Evolutionary conservation across 176 grass and related monocot genomes (phyloP), one percentile per base, ranked within the genome.

Genomic region (Eragrostis nindensis): DNA sequence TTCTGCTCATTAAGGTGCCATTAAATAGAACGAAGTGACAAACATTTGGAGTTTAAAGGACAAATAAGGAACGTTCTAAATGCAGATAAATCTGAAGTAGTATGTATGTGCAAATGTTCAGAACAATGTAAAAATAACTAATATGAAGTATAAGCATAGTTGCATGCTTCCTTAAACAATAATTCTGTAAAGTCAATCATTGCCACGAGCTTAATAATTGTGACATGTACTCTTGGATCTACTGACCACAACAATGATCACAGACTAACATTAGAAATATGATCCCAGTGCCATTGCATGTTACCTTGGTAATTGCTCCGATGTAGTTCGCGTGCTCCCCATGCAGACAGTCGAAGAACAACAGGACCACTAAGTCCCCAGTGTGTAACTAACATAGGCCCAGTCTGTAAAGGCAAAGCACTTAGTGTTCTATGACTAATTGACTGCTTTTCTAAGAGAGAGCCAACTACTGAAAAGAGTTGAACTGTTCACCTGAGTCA

Each of bases 331-430:
- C 88, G 81, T 30, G 96, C 95, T 89, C 87, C 92, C 95, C 95
- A 94, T 62, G 92, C 90, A 48, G 95, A 98, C 73, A 98, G 85
- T 5, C 90, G 85, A 62, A 98, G 95, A 82, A 98, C 89, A 21
- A 89, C 88, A 56, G 92, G 95, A 11, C 92, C 92, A 84, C 90
- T 98, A 77, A 98, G 86, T 8, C 95, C 95, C 92, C 95, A 98
- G 50, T 98, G 95, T 29, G 92, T 98, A 78, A 95, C 90, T 81
- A 98, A 83, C 81, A 98, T 86, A 80, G 95, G 88, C 56, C 88
- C 92, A 53, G 66, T 87, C 92, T 98, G 57, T 25, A 73, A 78
- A 79, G 54, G 43, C 5, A 42, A 90, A 70, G 19, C 42, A 49
- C 19, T 56, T 76, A 14, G 75, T 47, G 22, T 86, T 73, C 12